These are phyloP conservation scores for Phylloboletellus chloephorus DNA, from an alignment of 1,284 basidiomycete genomes.

Conservation along the genomic window DNA sequence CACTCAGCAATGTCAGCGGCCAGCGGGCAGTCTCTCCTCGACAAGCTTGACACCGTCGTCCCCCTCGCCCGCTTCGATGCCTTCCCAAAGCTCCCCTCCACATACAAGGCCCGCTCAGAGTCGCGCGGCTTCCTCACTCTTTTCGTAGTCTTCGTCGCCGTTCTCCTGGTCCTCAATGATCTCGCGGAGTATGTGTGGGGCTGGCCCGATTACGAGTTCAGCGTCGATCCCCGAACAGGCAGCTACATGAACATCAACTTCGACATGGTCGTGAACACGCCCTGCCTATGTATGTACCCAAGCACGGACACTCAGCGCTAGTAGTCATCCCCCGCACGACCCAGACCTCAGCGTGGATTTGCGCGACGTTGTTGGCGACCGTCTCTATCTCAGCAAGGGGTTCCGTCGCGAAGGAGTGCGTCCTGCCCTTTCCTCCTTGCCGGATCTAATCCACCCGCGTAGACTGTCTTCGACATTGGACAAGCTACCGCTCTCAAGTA, in stretches of 20 bases:
- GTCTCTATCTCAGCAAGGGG: slow-evolving; percentile 78
- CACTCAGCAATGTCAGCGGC: slow-evolving; percentile 1
- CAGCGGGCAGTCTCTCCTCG: slow-evolving; percentile 24
- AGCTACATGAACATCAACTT: slow-evolving; percentile 80
- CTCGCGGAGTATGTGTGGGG: slow-evolving; percentile 88
- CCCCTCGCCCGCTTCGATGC: slow-evolving; percentile 67
- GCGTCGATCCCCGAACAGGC: slow-evolving; percentile 61
- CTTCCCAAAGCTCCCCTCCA: slow-evolving; percentile 83
- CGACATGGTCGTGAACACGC: slow-evolving; percentile 89
- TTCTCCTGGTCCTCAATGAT: slow-evolving; percentile 80
- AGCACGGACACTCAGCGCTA: background rate
- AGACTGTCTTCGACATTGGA: slow-evolving; percentile 80
- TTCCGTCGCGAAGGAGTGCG: slow-evolving; percentile 84
- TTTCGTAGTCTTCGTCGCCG: slow-evolving; percentile 66
- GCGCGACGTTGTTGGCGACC: slow-evolving; percentile 88
- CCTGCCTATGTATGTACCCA: slow-evolving; percentile 73
- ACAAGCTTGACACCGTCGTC: slow-evolving; percentile 31
- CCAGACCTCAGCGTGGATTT: slow-evolving; percentile 84
- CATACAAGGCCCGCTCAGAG: slow-evolving; percentile 83
- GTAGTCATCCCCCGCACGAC: slow-evolving; percentile 1
- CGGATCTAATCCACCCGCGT: slow-evolving; percentile 7
- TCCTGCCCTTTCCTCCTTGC: background rate
- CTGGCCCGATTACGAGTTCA: slow-evolving; percentile 83
- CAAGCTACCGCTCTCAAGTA: slow-evolving; percentile 74
- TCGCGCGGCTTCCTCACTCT: slow-evolving; percentile 87